phyloP scores from a whole-genome alignment of 2,329 filamentous ascomycete genomes.

The Pseudogymnoascus sp. region DNA sequence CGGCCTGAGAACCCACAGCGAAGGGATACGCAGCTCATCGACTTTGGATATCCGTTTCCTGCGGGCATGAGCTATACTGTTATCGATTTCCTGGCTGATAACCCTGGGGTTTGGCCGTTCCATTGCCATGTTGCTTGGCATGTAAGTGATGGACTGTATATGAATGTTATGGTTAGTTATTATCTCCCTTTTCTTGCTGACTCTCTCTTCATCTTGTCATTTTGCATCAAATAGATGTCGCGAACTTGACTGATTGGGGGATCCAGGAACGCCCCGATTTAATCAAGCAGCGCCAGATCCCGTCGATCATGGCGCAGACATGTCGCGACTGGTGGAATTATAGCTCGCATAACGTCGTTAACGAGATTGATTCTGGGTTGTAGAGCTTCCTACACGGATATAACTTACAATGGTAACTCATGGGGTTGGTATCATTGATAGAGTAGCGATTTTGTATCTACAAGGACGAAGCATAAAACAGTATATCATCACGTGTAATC shows the following conservation, averaged over 20 bases:
- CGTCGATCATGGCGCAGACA: slow-evolving; percentile 44
- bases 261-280: slow-evolving; percentile 27
- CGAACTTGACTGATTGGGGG: background rate
- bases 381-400: background rate
- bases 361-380: slow-evolving; percentile 38
- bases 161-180: slow-evolving; percentile 2
- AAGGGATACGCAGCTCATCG: slow-evolving; percentile 44
- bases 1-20: slow-evolving; percentile 41
- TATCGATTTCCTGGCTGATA: slow-evolving; percentile 28
- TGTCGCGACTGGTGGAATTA: slow-evolving; percentile 46
- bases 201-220: background rate
- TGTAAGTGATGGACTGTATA: slow-evolving; percentile 16
- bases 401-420: background rate
- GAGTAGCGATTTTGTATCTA: background rate
- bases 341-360: slow-evolving; percentile 39
- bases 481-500: too few species aligned
- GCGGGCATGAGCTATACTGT: slow-evolving; percentile 23
- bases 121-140: slow-evolving; percentile 44
- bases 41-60: slow-evolving; percentile 10
- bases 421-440: too few species aligned
- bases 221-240: background rate
- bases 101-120: slow-evolving; percentile 27
- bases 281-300: slow-evolving; percentile 38
- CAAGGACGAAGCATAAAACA: background rate
- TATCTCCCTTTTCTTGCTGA: background rate